Conservation (phyloP, 306 rosid genomes). For the Ammopiptanthus mongolicus region DNA sequence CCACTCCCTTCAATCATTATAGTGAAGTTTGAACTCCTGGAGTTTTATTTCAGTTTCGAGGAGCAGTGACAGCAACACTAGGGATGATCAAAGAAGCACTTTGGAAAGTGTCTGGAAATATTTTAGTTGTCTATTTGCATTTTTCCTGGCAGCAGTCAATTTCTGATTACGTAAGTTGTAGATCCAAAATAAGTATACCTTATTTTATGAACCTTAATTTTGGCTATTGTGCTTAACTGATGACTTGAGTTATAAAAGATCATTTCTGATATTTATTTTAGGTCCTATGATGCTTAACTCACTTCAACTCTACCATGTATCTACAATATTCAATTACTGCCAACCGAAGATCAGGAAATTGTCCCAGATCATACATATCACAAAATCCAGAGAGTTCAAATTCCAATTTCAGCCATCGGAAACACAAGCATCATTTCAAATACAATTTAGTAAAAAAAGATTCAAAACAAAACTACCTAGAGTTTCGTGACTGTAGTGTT, state of each 20-base stretch:
- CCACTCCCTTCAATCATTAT: not conserved
- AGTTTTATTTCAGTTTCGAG: conserved; percentile 57
- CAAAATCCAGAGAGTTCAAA: too few species aligned
- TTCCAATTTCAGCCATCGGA: too few species aligned
- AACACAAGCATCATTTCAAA: too few species aligned
- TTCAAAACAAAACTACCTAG: too few species aligned
- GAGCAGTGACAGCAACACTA: conserved; percentile 56
- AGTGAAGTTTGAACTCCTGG: conserved; percentile 1
- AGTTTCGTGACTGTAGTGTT: too few species aligned
- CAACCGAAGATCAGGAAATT: too few species aligned
- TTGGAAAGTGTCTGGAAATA: conserved; percentile 45
- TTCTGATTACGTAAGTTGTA: conserved; percentile 6
- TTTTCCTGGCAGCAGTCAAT: not conserved
- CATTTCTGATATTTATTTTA: conserved; percentile 12
- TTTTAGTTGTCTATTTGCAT: not conserved
- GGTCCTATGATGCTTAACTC: too few species aligned
- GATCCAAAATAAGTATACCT: not conserved
- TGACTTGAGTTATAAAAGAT: not conserved
- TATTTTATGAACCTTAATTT: conserved; percentile 19
- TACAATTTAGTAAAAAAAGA: too few species aligned
- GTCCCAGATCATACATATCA: too few species aligned
- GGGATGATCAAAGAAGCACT: conserved; percentile 69
- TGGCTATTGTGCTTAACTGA: conserved; percentile 8
- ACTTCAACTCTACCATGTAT: too few species aligned
- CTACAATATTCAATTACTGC: too few species aligned